Evolutionary conservation across 2,329 filamentous ascomycete genomes (phyloP).

Genomic region (Rachicladosporium sp.): DNA sequence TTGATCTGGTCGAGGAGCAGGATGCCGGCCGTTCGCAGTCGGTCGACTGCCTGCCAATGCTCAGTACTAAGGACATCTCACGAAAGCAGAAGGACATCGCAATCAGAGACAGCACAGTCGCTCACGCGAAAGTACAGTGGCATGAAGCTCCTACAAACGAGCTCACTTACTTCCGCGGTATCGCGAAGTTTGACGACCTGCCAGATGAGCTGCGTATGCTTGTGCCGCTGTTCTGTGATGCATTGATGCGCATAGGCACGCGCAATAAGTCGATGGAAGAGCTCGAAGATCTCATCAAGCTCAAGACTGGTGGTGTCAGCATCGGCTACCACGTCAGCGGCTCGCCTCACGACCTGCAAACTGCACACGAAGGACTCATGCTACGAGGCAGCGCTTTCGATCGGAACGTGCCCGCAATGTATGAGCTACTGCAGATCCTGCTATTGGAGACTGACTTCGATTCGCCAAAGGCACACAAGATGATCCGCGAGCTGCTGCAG

Average conservation of each 20-base stretch:
- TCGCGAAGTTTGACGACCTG: conserved; percentile 67
- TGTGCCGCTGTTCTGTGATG: conserved; percentile 81
- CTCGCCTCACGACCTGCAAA: conserved; percentile 57
- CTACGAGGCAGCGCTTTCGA: conserved; percentile 83
- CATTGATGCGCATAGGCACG: conserved; percentile 86
- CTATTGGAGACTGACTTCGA: conserved; percentile 85
- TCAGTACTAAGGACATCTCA: conserved; percentile 82
- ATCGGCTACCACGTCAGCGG: conserved; percentile 75
- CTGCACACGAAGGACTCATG: conserved; percentile 67
- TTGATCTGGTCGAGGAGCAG: conserved; percentile 51
- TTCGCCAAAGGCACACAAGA: conserved; percentile 63
- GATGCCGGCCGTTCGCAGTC: conserved; percentile 75
- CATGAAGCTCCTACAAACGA: conserved; percentile 89
- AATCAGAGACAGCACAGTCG: conserved; percentile 43
- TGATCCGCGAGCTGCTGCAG: conserved; percentile 77
- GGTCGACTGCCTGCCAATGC: conserved; percentile 73
- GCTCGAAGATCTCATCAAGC: conserved; percentile 87
- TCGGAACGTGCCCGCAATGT: conserved; percentile 81
- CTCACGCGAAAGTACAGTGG: conserved; percentile 68
- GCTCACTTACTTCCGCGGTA: conserved; percentile 85
- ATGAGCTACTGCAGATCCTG: conserved; percentile 67
- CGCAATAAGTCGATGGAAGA: conserved; percentile 82
- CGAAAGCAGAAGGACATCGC: conserved; percentile 64
- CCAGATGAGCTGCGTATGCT: conserved; percentile 75
- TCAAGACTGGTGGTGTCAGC: conserved; percentile 85